phyloP scores from a whole-genome alignment of 2,329 filamentous ascomycete genomes.

The Nemania abortiva region DNA sequence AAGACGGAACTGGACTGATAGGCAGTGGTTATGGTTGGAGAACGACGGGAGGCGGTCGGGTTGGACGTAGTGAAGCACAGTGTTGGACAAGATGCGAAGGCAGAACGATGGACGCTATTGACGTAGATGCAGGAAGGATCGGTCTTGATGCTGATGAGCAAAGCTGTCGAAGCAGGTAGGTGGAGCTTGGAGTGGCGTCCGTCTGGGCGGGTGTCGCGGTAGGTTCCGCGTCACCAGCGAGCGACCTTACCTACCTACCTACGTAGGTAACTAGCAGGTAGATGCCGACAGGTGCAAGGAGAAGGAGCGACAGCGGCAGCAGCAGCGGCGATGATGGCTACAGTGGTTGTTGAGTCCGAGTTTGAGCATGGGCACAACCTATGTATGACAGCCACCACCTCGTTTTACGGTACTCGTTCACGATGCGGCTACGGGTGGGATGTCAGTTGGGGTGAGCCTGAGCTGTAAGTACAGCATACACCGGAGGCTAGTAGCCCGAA shows the following conservation, averaged over 20 bases:
- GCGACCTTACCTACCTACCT: not conserved
- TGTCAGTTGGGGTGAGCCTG: slow-evolving; percentile 9
- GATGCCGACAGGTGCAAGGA: slow-evolving; percentile 19
- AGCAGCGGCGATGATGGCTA: slow-evolving; percentile 12
- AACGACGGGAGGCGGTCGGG: slow-evolving; percentile 27
- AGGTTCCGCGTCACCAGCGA: slow-evolving; percentile 31
- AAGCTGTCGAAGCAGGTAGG: slow-evolving; percentile 30
- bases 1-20: slow-evolving; percentile 5
- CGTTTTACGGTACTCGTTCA: not conserved
- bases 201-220: slow-evolving; percentile 35
- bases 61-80: slow-evolving; percentile 14
- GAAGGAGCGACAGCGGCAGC: slow-evolving; percentile 4
- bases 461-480: not conserved
- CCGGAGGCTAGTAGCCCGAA: not conserved
- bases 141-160: slow-evolving; percentile 26
- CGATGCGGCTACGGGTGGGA: slow-evolving; percentile 6
- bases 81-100: slow-evolving; percentile 15
- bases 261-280: not conserved
- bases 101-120: slow-evolving; percentile 16
- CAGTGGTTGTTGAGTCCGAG: slow-evolving; percentile 15
- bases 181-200: slow-evolving; percentile 34
- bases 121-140: slow-evolving; percentile 23
- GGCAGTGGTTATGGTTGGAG: slow-evolving; percentile 2
- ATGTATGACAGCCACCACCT: not conserved
- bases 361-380: slow-evolving; percentile 23